Evolutionary conservation across 257 asterid species (phyloP).

Genomic region (Salvia splendens): DNA sequence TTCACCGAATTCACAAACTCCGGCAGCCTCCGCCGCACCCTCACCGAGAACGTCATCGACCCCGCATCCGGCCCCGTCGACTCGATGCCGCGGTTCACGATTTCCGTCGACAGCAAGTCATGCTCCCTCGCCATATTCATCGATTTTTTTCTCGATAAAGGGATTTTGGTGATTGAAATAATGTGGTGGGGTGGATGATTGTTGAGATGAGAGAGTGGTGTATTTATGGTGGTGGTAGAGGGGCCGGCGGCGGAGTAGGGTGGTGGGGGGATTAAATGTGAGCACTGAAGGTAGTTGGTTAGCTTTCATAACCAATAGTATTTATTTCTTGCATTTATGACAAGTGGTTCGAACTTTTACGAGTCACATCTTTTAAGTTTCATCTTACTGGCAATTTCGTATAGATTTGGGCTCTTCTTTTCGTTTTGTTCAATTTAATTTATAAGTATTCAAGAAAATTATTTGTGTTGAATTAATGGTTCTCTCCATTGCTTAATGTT

Average conservation of each 20-base stretch:
- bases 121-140: constrained; percentile 61
- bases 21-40: constrained; percentile 76
- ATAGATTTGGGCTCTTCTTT: background rate
- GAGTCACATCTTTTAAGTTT: constrained; percentile 30
- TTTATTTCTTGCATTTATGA: constrained; percentile 60
- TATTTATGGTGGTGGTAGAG: constrained; percentile 38
- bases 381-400: constrained; percentile 30
- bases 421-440: background rate
- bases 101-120: constrained; percentile 74
- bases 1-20: constrained; percentile 91
- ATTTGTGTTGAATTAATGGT: no score
- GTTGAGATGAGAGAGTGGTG: constrained; percentile 21
- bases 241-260: constrained; percentile 18
- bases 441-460: no score
- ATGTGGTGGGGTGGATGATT: constrained; percentile 1
- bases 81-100: constrained; percentile 75
- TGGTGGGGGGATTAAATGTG: constrained; percentile 43
- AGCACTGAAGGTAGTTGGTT: constrained; percentile 52
- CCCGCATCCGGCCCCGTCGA: constrained; percentile 86
- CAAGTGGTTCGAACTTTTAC: constrained; percentile 42
- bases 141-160: background rate
- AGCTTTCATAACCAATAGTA: constrained; percentile 34
- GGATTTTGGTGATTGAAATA: background rate
- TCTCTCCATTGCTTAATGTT: no score
- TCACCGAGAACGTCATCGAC: constrained; percentile 70